Base-by-base conservation (phyloP, 495 filamentous ascomycete genomes). In the Neurospora sp. region DNA sequence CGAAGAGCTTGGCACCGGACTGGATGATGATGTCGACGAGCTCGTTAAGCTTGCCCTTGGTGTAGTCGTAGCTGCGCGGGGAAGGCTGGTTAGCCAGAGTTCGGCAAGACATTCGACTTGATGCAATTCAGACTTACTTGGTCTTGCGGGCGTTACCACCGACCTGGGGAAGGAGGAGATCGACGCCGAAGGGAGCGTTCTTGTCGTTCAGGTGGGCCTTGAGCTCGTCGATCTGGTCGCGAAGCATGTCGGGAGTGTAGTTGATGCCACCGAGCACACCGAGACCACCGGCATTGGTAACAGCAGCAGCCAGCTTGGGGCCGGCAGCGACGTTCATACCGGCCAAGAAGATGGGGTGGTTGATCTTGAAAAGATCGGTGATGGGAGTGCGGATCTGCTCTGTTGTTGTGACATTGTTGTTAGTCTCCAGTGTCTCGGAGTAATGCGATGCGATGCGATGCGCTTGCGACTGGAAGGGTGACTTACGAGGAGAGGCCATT, bases 311-410 rank as follows among this genome's bases (percentile, higher is more conserved):
- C 79, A 99, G 90, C 88, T 94, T 97, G 68, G 96, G 96, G 68
- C 96, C 96, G 69, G 96, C 96, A 69, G 96, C 96, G 73, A 98
- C 96, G 87, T 98, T 98, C 96, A 99, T 99, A 78, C 96, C 96
- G 75, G 96, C 96, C 74, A 98, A 90, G 79, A 98, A 86, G 80
- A 99, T 86, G 40, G 96, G 96, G 84, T 98, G 96, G 78, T 97
- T 94, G 87, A 99, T 98, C 87, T 91, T 91, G 83, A 98, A 91
- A 75, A 97, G 92, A 88, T 96, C 94, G 76, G 96, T 99, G 79
- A 94, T 85, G 70, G 92, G 89, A 41, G 95, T 98, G 76, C 91
- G 91, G 82, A 97, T 90, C 85, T 91, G 85, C 84, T 96, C 93
- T 96, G 83, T 59, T 69, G 27, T 35, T 71, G 53, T 44, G 41